phyloP scores from a whole-genome alignment of 2,329 filamentous ascomycete genomes.

The Cytospora schulzeri region DNA sequence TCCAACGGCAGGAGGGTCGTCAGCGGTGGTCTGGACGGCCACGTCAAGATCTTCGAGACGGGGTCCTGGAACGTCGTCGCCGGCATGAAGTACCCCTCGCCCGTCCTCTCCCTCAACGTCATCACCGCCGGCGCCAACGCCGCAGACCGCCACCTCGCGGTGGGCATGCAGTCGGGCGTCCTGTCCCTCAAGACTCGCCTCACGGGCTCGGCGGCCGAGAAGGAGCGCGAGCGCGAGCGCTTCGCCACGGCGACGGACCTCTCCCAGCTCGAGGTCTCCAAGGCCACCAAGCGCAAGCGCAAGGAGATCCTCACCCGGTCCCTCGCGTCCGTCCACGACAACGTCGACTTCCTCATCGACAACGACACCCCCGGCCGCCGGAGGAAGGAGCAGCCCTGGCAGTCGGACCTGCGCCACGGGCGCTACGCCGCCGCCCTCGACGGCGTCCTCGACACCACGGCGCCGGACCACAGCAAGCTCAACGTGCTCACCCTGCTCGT shows the following conservation, averaged over 20 bases:
- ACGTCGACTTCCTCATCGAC: conserved; percentile 85
- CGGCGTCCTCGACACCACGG: conserved; percentile 63
- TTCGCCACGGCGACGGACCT: conserved; percentile 78
- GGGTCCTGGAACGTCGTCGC: conserved; percentile 95
- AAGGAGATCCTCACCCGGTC: conserved; percentile 47
- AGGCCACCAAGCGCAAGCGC: conserved; percentile 67
- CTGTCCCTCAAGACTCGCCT: conserved; percentile 88
- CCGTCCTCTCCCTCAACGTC: conserved; percentile 81
- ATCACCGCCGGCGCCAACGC: conserved; percentile 67
- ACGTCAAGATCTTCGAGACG: conserved; percentile 96
- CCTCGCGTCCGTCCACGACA: conserved; percentile 83
- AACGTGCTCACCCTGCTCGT: conserved; percentile 76
- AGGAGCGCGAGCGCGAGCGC: conserved; percentile 76
- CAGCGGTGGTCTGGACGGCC: conserved; percentile 87
- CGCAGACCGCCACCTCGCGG: conserved; percentile 89
- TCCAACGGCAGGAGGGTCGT: conserved; percentile 80
- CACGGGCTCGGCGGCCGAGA: conserved; percentile 77
- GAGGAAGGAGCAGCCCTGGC: conserved; percentile 72
- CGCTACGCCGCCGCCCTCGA: conserved; percentile 80
- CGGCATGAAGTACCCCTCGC: conserved; percentile 88
- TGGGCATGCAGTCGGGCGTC: conserved; percentile 93
- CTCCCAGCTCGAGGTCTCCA: conserved; percentile 72
- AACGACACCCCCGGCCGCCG: conserved; percentile 57
- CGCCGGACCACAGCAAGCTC: conserved; percentile 59
- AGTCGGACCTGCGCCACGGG: conserved; percentile 76